A percentile compares a stretch with the other conserved stretches of the same genome.
Conservation (phyloP, 768 basidiomycete species). For the Phanerochaete sordida region DNA sequence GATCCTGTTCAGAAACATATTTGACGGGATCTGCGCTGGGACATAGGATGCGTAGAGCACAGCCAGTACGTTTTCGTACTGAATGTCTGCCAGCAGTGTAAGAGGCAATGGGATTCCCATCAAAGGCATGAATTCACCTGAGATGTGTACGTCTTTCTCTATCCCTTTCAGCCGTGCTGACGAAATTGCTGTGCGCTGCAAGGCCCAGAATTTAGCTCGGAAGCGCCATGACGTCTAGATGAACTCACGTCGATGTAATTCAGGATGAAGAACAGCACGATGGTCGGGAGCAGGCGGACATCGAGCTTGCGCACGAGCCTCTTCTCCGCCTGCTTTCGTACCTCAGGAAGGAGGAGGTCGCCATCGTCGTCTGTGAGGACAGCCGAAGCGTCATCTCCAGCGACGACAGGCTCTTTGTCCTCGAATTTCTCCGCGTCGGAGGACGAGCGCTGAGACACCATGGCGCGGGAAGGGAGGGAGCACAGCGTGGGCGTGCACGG, state of each 20-base stretch:
- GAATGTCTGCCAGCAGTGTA: conserved; percentile 35
- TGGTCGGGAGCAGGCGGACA: conserved; percentile 49
- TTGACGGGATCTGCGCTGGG: conserved; percentile 64
- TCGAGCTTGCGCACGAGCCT: conserved; percentile 56
- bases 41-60: conserved; percentile 57
- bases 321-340: conserved; percentile 26
- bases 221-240: neutral
- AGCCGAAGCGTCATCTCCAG: neutral
- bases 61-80: conserved; percentile 50
- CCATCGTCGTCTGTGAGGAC: conserved; percentile 8
- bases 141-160: conserved; percentile 34
- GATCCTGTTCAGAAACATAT: conserved; percentile 59
- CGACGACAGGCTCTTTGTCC: neutral
- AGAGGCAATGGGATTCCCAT: too few relatives aligned
- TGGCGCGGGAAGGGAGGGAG: too few relatives aligned
- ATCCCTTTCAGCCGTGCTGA: conserved; percentile 38
- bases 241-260: conserved; percentile 60
- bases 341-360: conserved; percentile 20
- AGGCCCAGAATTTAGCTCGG: too few relatives aligned
- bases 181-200: conserved; percentile 35
- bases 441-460: too few relatives aligned
- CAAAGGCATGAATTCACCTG: conserved; percentile 24
- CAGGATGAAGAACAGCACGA: conserved; percentile 59
- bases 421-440: conserved; percentile 1
- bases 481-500: too few relatives aligned